Percentiles rank a stretch among this genome's conserved stretches.
These are phyloP conservation scores for Mallotus repandus DNA, from an alignment of 441 rosid species.

Conservation along the genomic window DNA sequence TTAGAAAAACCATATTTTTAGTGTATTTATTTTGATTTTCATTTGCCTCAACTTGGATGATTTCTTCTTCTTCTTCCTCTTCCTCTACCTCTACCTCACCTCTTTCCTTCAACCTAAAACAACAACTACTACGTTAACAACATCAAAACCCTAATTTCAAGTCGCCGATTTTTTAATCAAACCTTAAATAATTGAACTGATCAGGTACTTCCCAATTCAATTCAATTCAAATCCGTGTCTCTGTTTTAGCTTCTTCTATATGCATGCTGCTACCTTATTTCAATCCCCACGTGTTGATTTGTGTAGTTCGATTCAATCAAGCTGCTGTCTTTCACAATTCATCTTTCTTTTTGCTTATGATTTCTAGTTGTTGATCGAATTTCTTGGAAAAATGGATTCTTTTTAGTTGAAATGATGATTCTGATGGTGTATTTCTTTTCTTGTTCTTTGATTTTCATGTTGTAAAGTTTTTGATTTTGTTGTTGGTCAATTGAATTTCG, in stretches of 20 bases:
- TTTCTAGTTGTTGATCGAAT: conserved; percentile 1
- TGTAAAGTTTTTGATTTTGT: no score
- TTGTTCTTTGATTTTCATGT: conserved; percentile 10
- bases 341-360: not conserved
- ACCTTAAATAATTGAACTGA: conserved; percentile 20
- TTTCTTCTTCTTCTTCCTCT: not conserved
- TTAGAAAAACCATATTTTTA: not conserved
- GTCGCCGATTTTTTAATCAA: conserved; percentile 13
- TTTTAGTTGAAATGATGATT: not conserved
- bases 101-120: conserved; percentile 7
- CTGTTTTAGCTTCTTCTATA: not conserved
- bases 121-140: not conserved
- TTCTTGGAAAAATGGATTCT: not conserved
- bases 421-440: not conserved
- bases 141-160: conserved; percentile 29
- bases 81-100: no score
- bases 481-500: conserved; percentile 15
- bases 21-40: conserved; percentile 8
- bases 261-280: not conserved
- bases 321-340: conserved; percentile 1
- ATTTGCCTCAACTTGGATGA: conserved; percentile 5
- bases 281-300: conserved; percentile 2
- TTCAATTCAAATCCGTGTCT: not conserved
- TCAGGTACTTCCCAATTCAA: conserved; percentile 29
- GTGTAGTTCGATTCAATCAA: conserved; percentile 16